Evolutionary conservation across 2,329 filamentous ascomycete genomes (phyloP).

Genomic region (Pseudocercospora crystallina): DNA sequence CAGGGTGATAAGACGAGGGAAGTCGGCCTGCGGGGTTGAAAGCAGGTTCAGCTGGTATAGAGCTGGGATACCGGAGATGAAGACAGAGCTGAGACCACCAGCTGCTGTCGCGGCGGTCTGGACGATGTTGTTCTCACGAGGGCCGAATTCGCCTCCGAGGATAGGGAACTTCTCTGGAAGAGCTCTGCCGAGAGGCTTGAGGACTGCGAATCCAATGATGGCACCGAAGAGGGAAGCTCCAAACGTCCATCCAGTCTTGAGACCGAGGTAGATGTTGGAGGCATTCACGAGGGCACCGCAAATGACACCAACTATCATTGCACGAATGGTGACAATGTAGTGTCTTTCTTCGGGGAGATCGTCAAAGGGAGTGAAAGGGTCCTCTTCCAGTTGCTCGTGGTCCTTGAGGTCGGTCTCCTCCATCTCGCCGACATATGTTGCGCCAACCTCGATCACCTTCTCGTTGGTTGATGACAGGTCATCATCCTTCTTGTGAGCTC

Average conservation of each 20-base stretch:
- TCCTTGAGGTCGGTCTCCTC: conserved; percentile 31
- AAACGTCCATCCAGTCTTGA: conserved; percentile 48
- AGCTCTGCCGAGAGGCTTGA: conserved; percentile 55
- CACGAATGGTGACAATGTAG: conserved; percentile 56
- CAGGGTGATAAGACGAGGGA: conserved; percentile 59
- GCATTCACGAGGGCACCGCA: conserved; percentile 62
- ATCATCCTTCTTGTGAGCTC: conserved; percentile 15
- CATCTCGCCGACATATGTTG: conserved; percentile 29
- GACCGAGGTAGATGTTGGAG: conserved; percentile 62
- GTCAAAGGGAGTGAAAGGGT: conserved; percentile 46
- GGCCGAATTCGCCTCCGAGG: conserved; percentile 57
- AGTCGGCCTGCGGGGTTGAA: conserved; percentile 54
- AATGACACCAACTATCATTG: conserved; percentile 55
- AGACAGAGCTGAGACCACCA: conserved; percentile 58
- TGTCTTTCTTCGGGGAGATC: conserved; percentile 46
- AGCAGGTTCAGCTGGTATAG: conserved; percentile 59
- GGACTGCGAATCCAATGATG: conserved; percentile 60
- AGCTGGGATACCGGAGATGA: conserved; percentile 60
- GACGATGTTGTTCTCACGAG: conserved; percentile 63
- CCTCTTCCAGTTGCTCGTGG: conserved; percentile 32
- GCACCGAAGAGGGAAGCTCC: conserved; percentile 43
- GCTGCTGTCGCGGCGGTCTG: conserved; percentile 61
- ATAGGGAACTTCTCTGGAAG: conserved; percentile 51
- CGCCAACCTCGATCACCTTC: conserved; percentile 29
- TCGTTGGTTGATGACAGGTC: conserved; percentile 14